Evolutionary conservation across 768 basidiomycete genomes (phyloP).

Genomic region (Termitomyces bulborhizus): DNA sequence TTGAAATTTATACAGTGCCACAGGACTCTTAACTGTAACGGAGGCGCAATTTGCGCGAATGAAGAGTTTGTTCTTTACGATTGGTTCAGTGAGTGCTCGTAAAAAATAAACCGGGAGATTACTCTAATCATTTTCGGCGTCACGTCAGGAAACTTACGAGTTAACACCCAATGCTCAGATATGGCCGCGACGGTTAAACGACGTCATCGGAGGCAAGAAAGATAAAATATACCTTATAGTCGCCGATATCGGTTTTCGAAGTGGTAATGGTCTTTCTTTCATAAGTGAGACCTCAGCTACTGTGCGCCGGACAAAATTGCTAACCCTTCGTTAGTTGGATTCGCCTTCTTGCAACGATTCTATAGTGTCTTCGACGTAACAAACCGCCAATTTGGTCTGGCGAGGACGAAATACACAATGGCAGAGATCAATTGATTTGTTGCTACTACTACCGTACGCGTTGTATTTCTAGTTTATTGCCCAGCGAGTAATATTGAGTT

Average conservation of each 20-base stretch:
- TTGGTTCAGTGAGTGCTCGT: constrained; percentile 31
- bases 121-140: background rate
- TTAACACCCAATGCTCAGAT: constrained; percentile 62
- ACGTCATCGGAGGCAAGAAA: constrained; percentile 45
- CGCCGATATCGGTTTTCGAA: constrained; percentile 43
- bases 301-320: too few species aligned
- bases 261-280: constrained; percentile 59
- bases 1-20: constrained; percentile 25
- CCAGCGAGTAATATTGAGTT: background rate
- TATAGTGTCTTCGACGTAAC: constrained; percentile 48
- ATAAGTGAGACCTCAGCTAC: constrained; percentile 33
- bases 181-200: constrained; percentile 59
- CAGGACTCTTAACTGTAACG: constrained; percentile 52
- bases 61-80: constrained; percentile 46
- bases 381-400: constrained; percentile 31
- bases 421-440: constrained; percentile 25
- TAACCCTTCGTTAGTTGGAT: constrained; percentile 31
- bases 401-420: constrained; percentile 28
- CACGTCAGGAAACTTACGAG: constrained; percentile 39
- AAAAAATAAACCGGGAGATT: background rate
- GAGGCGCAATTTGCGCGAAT: constrained; percentile 40
- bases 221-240: constrained; percentile 50
- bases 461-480: background rate
- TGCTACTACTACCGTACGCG: background rate
- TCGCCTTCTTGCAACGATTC: constrained; percentile 55